Percentiles rank a stretch among this genome's conserved stretches.
phyloP scores from a whole-genome alignment of 2,329 filamentous ascomycete genomes.

The Neofusicoccum ribis region DNA sequence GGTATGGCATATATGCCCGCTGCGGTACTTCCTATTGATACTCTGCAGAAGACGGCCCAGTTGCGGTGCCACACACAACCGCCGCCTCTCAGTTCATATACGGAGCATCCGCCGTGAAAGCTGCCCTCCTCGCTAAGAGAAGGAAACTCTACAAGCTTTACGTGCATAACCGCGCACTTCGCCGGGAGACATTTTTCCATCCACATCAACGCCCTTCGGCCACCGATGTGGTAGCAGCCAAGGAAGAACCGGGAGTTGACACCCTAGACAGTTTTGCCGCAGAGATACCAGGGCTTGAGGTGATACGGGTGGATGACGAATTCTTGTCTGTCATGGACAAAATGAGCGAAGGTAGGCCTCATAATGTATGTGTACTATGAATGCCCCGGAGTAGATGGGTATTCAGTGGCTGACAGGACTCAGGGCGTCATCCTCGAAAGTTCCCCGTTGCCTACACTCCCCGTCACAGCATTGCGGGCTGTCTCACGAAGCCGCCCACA shows the following conservation, averaged over 20 bases:
- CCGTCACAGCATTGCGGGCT: background rate
- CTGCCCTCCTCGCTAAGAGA: conserved; percentile 68
- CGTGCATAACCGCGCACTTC: conserved; percentile 45
- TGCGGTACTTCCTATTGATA: background rate
- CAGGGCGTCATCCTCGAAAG: conserved; percentile 79
- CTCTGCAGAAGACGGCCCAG: background rate
- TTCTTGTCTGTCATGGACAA: conserved; percentile 75
- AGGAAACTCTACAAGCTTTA: conserved; percentile 85
- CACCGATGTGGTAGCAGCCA: background rate
- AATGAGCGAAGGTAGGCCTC: conserved; percentile 77
- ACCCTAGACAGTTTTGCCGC: conserved; percentile 23
- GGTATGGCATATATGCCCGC: background rate
- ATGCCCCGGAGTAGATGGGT: background rate
- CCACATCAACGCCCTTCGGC: background rate
- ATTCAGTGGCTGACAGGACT: conserved; percentile 15
- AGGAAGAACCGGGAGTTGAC: background rate
- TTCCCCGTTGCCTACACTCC: conserved; percentile 66
- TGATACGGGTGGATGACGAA: conserved; percentile 60
- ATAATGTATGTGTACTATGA: conserved; percentile 60
- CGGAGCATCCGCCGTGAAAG: conserved; percentile 76
- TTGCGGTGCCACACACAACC: conserved; percentile 64
- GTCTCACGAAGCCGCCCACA: background rate
- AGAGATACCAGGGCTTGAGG: conserved; percentile 30
- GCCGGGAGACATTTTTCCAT: background rate
- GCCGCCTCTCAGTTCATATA: conserved; percentile 91